phyloP scores from a whole-genome alignment of 2,329 filamentous ascomycete genomes.

The Cladosporium colombiae region DNA sequence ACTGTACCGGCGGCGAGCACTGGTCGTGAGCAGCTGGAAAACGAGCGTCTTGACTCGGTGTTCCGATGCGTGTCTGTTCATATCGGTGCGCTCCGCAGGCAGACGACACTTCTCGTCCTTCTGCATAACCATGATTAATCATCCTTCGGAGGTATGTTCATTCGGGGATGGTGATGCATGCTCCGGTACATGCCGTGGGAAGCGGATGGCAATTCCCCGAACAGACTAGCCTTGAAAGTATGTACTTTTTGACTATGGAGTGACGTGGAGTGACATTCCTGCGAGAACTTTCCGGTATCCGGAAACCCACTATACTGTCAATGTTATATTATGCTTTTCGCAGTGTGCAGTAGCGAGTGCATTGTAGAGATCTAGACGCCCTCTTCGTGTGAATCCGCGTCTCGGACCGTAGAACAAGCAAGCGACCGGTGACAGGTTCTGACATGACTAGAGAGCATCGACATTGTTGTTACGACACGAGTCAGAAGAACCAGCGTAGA shows the following conservation, averaged over 20 bases:
- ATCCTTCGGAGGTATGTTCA: slow-evolving; percentile 10
- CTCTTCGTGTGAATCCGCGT: slow-evolving; percentile 2
- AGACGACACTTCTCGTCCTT: not conserved
- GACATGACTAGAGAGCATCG: not conserved
- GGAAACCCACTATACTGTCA: slow-evolving; percentile 5
- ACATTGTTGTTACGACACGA: not conserved
- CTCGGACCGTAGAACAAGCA: not conserved
- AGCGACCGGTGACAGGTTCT: not conserved
- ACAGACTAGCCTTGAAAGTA: not conserved
- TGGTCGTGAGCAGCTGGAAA: not conserved
- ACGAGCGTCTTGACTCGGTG: not conserved
- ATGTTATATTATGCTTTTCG: not conserved
- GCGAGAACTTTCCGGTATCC: slow-evolving; percentile 12
- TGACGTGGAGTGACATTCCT: not conserved
- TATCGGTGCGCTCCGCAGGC: not conserved
- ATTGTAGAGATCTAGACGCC: slow-evolving; percentile 11
- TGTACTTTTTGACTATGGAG: not conserved
- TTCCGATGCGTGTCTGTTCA: not conserved
- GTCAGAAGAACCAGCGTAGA: not conserved
- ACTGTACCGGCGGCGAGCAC: not conserved
- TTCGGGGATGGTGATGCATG: slow-evolving; percentile 5
- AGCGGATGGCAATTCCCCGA: slow-evolving; percentile 7
- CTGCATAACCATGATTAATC: slow-evolving; percentile 4
- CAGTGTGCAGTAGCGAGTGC: slow-evolving; percentile 9
- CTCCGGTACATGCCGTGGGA: slow-evolving; percentile 12